Conservation (phyloP, 352 stramenopile genomes). For the Pythium chondricola region DNA sequence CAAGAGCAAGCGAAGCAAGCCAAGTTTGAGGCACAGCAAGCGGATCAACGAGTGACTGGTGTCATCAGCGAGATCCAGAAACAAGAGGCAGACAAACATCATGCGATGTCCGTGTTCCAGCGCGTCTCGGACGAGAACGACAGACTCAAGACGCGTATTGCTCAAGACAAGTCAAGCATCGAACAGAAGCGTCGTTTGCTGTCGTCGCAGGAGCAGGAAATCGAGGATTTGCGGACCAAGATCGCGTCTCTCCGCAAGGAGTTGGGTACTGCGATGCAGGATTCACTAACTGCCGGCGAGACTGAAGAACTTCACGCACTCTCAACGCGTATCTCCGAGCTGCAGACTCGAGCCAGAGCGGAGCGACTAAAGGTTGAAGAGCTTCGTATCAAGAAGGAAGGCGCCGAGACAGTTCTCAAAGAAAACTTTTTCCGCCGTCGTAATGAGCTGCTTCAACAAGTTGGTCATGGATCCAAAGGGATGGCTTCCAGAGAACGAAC, state of each 20-base stretch:
- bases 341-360: constrained; percentile 86
- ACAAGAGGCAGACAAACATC: constrained; percentile 68
- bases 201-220: constrained; percentile 52
- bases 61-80: constrained; percentile 84
- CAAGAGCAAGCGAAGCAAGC: constrained; percentile 74
- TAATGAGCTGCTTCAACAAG: constrained; percentile 50
- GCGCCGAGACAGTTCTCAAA: constrained; percentile 85
- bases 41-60: constrained; percentile 83
- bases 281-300: constrained; percentile 53
- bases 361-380: constrained; percentile 83
- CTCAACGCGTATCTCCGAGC: constrained; percentile 53
- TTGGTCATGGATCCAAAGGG: constrained; percentile 58
- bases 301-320: constrained; percentile 47
- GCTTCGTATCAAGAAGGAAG: constrained; percentile 81
- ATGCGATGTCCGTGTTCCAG: constrained; percentile 64
- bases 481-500: constrained; percentile 55
- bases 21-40: constrained; percentile 84
- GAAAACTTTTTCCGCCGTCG: constrained; percentile 91
- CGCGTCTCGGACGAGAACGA: constrained; percentile 80
- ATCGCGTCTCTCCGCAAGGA: constrained; percentile 45
- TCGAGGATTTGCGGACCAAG: constrained; percentile 53
- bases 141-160: constrained; percentile 70
- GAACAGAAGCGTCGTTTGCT: constrained; percentile 52
- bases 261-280: constrained; percentile 70
- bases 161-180: constrained; percentile 42